Evolutionary conservation across 345 rosid genomes (phyloP), one percentile per base, ranked within the genome.

Genomic region (Eucalyptus coolabah): DNA sequence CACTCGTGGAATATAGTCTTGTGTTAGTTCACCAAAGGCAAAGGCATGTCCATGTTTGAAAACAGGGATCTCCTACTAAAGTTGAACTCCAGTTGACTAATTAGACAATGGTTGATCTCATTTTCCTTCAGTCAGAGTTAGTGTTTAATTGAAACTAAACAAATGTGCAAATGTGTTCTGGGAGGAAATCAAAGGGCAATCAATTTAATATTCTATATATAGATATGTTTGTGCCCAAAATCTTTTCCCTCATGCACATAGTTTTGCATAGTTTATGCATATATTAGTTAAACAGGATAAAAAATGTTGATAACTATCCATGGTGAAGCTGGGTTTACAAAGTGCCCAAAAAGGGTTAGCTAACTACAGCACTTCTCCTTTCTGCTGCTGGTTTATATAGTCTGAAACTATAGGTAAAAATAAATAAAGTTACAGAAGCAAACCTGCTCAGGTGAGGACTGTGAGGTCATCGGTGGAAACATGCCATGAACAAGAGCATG

Each of bases 401-500:
- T 23, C 56, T 12, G 26, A 69, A 69, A 69, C 50, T 26, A 24
- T 59, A 67, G 45, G 40, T 11, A 32, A 51, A 82, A 14, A 34
- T 13, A 44, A 54, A n/a, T 28, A 54, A 5, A 53, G 50, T 24
- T 69, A 77, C 21, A 69, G 59, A 86, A 87, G 45, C 63, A 40
- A 50, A 98, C 99, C 99, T 93, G 95, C 91, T 98, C 98, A 3
- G 92, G 89, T 11, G 96, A 91, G 90, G 89, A 86, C 72, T 90
- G 89, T 9, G 96, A 91, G 89, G 90, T 87, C 80, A 90, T 93
- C 37, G 93, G 90, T 10, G 99, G 99, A 88, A 98, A 98, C 96
- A 98, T 96, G 93, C 92, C 93, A 87, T 97, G 92, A 89, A 98
- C 99, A 88, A 97, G 99, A 89, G 93, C 89, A 90, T 93, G 99